A percentile compares a stretch with the other conserved stretches of the same genome.
Evolutionary conservation across 805 yeast species (phyloP).

Genomic region (Teunomyces lycoperdinae): DNA sequence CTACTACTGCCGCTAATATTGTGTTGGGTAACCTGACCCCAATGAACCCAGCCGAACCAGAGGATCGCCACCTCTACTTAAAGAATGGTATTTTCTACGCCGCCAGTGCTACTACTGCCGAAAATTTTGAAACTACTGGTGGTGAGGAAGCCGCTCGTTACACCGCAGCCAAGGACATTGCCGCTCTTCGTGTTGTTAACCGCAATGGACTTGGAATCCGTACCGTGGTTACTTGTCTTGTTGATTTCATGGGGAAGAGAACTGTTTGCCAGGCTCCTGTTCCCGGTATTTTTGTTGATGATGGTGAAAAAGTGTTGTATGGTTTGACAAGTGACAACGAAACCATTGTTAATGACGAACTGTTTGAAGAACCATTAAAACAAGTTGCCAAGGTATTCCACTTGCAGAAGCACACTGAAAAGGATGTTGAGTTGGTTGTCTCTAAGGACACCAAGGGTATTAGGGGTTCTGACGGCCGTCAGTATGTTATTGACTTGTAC

Average conservation of each 20-base stretch:
- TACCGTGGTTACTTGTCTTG: conserved; percentile 76
- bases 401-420: conserved; percentile 63
- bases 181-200: conserved; percentile 66
- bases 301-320: conserved; percentile 57
- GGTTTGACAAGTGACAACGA: conserved; percentile 68
- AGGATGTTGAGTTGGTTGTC: conserved; percentile 51
- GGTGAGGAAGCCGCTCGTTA: conserved; percentile 86
- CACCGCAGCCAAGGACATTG: conserved; percentile 74
- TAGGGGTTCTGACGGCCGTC: conserved; percentile 79
- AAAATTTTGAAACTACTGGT: conserved; percentile 63
- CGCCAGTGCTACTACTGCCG: conserved; percentile 54
- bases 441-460: conserved; percentile 85
- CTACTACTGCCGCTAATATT: conserved; percentile 75
- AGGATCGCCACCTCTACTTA: conserved; percentile 62
- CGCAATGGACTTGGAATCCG: conserved; percentile 59
- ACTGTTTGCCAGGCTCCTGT: conserved; percentile 92
- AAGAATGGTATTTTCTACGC: conserved; percentile 87
- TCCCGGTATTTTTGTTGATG: conserved; percentile 74
- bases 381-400: conserved; percentile 74
- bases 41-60: conserved; percentile 73
- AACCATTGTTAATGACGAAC: conserved; percentile 46
- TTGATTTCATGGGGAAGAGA: conserved; percentile 88
- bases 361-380: conserved; percentile 55
- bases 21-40: conserved; percentile 72
- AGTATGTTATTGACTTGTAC: conserved; percentile 79